Evolutionary conservation across 2,329 filamentous ascomycete species (phyloP).

Genomic region (Chalaropsis thielavioides): DNA sequence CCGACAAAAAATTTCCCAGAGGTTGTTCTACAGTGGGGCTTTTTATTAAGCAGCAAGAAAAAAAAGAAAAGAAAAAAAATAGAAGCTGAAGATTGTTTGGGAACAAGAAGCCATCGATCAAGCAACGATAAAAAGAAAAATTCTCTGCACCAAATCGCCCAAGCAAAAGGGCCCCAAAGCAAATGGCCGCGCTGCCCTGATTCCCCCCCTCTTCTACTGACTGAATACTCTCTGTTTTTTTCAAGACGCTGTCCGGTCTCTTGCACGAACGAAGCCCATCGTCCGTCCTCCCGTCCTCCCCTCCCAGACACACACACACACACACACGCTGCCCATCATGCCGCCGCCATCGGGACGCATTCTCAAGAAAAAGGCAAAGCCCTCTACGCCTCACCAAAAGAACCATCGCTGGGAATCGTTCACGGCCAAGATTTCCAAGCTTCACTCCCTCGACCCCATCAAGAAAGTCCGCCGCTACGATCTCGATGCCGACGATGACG

Average conservation of each 20-base stretch:
- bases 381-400: conserved; percentile 59
- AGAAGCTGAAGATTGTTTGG: background rate
- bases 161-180: background rate
- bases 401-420: conserved; percentile 88
- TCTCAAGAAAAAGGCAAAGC: conserved; percentile 55
- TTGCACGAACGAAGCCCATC: background rate
- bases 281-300: background rate
- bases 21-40: conserved; percentile 14
- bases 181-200: background rate
- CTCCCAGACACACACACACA: background rate
- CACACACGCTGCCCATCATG: conserved; percentile 21
- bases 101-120: background rate
- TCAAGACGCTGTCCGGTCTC: background rate
- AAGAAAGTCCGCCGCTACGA: conserved; percentile 76
- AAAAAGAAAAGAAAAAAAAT: background rate
- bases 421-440: conserved; percentile 72
- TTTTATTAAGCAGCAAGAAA: background rate
- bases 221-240: background rate
- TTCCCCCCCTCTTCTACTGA: background rate
- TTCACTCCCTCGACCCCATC: conserved; percentile 80
- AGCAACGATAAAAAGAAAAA: background rate
- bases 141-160: background rate
- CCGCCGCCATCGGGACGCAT: conserved; percentile 54
- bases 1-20: conserved; percentile 18
- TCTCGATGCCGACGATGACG: conserved; percentile 64